These are phyloP conservation scores for Pestalotiopsis sp. DNA, from an alignment of 2,329 filamentous ascomycete genomes.

Conservation along the genomic window DNA sequence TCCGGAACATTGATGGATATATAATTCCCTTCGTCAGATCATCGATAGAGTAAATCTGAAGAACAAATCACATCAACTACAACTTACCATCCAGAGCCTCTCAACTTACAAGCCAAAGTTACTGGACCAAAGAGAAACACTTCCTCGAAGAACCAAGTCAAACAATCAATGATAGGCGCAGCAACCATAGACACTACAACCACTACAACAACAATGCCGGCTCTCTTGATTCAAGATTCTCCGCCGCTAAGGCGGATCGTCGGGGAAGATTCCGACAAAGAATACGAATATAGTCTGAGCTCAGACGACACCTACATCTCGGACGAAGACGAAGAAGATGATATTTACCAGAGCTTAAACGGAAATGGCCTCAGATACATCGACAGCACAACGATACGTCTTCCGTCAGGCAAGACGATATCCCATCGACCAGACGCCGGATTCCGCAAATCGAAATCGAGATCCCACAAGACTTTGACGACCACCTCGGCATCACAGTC, in stretches of 20 bases:
- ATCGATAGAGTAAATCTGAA: neutral
- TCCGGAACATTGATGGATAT: neutral
- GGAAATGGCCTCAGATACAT: neutral
- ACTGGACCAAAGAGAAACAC: neutral
- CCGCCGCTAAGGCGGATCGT: neutral
- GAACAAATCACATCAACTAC: neutral
- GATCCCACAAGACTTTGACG: too few relatives aligned
- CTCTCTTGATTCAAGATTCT: neutral
- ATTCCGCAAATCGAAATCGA: neutral
- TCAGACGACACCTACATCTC: neutral
- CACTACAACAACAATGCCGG: neutral
- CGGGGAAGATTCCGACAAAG: neutral
- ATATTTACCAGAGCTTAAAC: neutral
- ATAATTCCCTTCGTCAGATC: neutral
- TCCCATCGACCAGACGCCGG: neutral
- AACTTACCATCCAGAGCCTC: neutral
- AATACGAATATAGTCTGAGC: neutral
- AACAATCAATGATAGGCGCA: neutral
- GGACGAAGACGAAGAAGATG: neutral
- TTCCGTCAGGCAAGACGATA: slow-evolving; percentile 12
- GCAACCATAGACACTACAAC: neutral
- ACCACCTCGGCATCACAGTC: neutral
- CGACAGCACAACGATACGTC: neutral
- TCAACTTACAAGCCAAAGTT: neutral
- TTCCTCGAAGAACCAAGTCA: neutral